Evolutionary conservation across 1,284 basidiomycete genomes (phyloP).

Genomic region (Entoloma clypeatum): DNA sequence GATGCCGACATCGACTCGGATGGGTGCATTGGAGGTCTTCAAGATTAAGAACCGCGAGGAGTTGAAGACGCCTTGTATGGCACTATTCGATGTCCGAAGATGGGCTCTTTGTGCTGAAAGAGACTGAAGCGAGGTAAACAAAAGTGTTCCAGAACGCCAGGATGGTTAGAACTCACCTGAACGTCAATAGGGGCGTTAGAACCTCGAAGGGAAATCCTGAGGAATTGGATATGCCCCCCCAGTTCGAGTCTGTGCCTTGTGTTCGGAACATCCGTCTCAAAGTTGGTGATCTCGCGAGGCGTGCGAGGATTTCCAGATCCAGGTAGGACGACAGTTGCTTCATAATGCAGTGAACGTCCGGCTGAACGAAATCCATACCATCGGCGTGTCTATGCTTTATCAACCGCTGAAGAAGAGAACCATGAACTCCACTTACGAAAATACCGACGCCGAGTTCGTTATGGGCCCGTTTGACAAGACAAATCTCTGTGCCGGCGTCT

Average conservation of each 20-base stretch:
- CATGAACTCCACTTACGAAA: constrained; percentile 30
- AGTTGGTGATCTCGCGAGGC: constrained; percentile 30
- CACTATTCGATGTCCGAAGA: constrained; percentile 30
- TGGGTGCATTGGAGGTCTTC: constrained; percentile 33
- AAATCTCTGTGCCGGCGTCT: constrained; percentile 30
- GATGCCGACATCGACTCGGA: constrained; percentile 30
- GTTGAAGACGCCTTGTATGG: constrained; percentile 36
- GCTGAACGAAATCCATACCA: constrained; percentile 6
- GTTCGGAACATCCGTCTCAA: constrained; percentile 39
- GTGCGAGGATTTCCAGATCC: constrained; percentile 12
- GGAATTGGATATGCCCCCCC: constrained; percentile 27
- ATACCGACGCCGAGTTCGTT: constrained; percentile 37
- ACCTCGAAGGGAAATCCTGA: constrained; percentile 26
- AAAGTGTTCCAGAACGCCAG: not conserved
- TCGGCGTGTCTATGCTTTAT: constrained; percentile 12
- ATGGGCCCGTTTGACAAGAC: constrained; percentile 28
- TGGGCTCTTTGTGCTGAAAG: constrained; percentile 25
- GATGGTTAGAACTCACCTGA: constrained; percentile 23
- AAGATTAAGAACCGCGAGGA: constrained; percentile 29
- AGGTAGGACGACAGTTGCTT: constrained; percentile 35
- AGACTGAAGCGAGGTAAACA: constrained; percentile 21
- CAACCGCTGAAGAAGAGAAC: not conserved
- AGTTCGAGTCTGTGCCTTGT: constrained; percentile 28
- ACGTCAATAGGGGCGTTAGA: constrained; percentile 30
- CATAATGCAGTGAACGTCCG: constrained; percentile 26